Evolutionary conservation across 306 rosid genomes (phyloP), one percentile per base, ranked within the genome.

Genomic region (Malus sylvestris): DNA sequence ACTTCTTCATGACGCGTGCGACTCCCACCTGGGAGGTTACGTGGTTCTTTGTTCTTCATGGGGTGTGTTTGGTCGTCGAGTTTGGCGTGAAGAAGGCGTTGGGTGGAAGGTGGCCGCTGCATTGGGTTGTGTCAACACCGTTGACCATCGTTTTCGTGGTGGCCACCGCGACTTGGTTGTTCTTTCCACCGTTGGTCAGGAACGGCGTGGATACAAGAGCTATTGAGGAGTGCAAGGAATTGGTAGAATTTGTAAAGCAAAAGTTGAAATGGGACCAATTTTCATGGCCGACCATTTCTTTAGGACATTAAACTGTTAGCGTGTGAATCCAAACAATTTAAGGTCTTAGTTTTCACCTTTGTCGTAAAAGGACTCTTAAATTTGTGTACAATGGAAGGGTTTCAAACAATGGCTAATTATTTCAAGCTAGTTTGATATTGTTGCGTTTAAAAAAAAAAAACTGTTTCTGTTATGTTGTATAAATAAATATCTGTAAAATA

Each of bases 11-110:
- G 33, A 77, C 77, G 19, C 69, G 76, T 13, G 80, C 16, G 68
- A 11, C 19, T 46, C 87, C 87, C 71, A 62, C 78, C 67, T 80
- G 85, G 87, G 83, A 84, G 30, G 84, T 84, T 16, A 80, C 84
- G 19, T 32, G 61, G 62, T 81, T 55, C 64, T 84, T 84, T 27
- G 25, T 77, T 33, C 76, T 84, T 1, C 87, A 81, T 13, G 87
- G 87, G 27, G 59, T 64, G 42, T 81, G 85, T 78, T 46, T 67
- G 66, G 63, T 70, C 16, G 69, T 52, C 78, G 83, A 84, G 46
- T 15, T 77, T 14, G 46, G 42, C 3, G 7, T 64, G 77, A 73
- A 69, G 62, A 77, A 4, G 63, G 68, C 32, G 10, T n/a, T 78
- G 1, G n/a, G 46, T 7, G 66, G 35, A 0, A 60, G 55, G 52